Percentiles rank a stretch among this genome's conserved stretches.
These are phyloP conservation scores for Bombardia bombarda DNA, from an alignment of 495 filamentous ascomycete species.

Conservation along the genomic window DNA sequence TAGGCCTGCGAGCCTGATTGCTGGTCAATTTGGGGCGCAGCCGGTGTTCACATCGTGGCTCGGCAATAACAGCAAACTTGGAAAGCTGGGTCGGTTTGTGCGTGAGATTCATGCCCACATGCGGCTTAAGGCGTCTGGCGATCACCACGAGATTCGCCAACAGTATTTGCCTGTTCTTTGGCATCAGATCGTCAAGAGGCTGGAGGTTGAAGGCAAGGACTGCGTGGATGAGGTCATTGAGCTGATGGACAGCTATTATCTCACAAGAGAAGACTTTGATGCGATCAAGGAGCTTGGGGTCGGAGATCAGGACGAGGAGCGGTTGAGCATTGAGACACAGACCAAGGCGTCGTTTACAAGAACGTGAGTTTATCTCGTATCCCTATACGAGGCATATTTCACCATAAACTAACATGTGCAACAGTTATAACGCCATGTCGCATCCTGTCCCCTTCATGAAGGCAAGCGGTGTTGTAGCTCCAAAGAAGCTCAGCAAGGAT, in stretches of 20 bases:
- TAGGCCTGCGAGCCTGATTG: slow-evolving; percentile 79
- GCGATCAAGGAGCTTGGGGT: slow-evolving; percentile 85
- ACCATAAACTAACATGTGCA: slow-evolving; percentile 9
- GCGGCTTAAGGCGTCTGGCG: slow-evolving; percentile 84
- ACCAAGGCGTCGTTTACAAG: slow-evolving; percentile 86
- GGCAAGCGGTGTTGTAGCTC: slow-evolving; percentile 61
- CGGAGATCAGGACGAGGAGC: slow-evolving; percentile 67
- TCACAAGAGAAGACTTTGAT: slow-evolving; percentile 95
- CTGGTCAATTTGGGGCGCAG: slow-evolving; percentile 56
- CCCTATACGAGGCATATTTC: neutral
- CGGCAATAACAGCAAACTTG: slow-evolving; percentile 86
- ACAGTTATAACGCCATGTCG: slow-evolving; percentile 72
- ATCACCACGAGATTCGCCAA: slow-evolving; percentile 88
- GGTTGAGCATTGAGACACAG: slow-evolving; percentile 70
- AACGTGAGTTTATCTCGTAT: slow-evolving; percentile 42
- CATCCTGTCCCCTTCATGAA: slow-evolving; percentile 97
- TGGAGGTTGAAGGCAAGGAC: slow-evolving; percentile 68
- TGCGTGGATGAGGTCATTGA: slow-evolving; percentile 65
- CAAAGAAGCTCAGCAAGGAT: slow-evolving; percentile 65
- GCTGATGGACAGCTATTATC: slow-evolving; percentile 93
- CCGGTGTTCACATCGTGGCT: slow-evolving; percentile 79
- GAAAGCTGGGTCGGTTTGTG: slow-evolving; percentile 75
- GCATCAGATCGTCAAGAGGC: slow-evolving; percentile 63
- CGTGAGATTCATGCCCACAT: slow-evolving; percentile 98
- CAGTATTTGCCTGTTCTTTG: slow-evolving; percentile 91